phyloP scores from a whole-genome alignment of 352 stramenopile species.

The Pythium brachiatum region DNA sequence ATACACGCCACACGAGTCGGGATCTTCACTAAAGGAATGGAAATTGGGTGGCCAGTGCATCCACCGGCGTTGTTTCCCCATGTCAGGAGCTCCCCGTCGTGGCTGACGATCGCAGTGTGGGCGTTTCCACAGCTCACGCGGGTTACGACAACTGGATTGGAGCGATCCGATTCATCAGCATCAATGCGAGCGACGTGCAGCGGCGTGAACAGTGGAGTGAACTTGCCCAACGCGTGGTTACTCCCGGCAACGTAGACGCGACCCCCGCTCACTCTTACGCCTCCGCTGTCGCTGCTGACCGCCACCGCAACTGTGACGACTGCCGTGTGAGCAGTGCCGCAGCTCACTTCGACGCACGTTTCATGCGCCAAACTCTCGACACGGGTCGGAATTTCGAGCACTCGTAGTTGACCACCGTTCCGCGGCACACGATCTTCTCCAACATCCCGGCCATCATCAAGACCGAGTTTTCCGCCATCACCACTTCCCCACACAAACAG shows the following conservation, averaged over 20 bases:
- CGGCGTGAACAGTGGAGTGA: conserved; percentile 51
- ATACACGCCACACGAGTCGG: conserved; percentile 60
- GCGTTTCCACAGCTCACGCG: conserved; percentile 65
- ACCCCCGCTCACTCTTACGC: conserved; percentile 27
- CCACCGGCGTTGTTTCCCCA: conserved; percentile 75
- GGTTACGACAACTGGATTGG: conserved; percentile 22
- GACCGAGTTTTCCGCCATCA: conserved; percentile 66
- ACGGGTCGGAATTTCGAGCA: conserved; percentile 39
- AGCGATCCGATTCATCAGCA: neutral
- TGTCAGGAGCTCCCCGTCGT: conserved; percentile 64
- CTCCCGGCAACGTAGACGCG: conserved; percentile 63
- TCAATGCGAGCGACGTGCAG: conserved; percentile 22
- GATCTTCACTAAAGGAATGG: conserved; percentile 28
- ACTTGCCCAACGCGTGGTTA: conserved; percentile 58
- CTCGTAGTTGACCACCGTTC: conserved; percentile 42
- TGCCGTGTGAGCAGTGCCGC: conserved; percentile 58
- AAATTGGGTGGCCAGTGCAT: conserved; percentile 53
- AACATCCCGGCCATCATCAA: conserved; percentile 62
- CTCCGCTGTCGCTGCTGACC: neutral
- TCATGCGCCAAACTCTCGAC: conserved; percentile 39
- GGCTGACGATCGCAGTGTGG: conserved; percentile 61
- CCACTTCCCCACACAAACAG: conserved; percentile 77
- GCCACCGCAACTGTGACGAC: conserved; percentile 36
- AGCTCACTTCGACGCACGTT: conserved; percentile 66
- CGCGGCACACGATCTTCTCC: conserved; percentile 59